phyloP scores from a whole-genome alignment of 2,329 filamentous ascomycete species.

The Cercospora zeae-maydis region DNA sequence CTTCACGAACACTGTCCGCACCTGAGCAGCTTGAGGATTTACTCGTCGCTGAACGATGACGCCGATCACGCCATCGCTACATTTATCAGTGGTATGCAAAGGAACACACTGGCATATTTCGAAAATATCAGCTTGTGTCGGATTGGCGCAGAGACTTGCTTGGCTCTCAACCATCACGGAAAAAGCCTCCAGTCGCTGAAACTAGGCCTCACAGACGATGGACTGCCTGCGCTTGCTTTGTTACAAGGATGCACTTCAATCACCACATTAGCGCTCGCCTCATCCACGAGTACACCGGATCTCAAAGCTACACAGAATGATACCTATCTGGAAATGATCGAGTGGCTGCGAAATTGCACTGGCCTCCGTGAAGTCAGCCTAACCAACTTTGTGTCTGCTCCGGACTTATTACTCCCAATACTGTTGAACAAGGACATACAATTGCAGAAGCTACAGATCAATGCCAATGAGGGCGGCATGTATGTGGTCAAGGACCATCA shows the following conservation, averaged over 20 bases:
- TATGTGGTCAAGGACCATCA: slow-evolving; percentile 50
- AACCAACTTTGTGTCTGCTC: slow-evolving; percentile 50
- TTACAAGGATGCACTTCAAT: slow-evolving; percentile 51
- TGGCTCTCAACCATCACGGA: slow-evolving; percentile 52
- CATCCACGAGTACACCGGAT: slow-evolving; percentile 43
- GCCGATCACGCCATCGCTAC: slow-evolving; percentile 44
- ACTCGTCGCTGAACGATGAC: slow-evolving; percentile 44
- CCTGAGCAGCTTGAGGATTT: slow-evolving; percentile 60
- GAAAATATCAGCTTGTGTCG: slow-evolving; percentile 55
- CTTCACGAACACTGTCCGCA: slow-evolving; percentile 58
- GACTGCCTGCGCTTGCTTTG: slow-evolving; percentile 48
- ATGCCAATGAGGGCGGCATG: slow-evolving; percentile 37
- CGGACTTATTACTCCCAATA: slow-evolving; percentile 52
- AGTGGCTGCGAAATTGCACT: slow-evolving; percentile 55
- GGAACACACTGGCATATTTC: slow-evolving; percentile 58
- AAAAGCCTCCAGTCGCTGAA: slow-evolving; percentile 54
- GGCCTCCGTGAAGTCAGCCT: slow-evolving; percentile 52
- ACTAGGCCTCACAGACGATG: slow-evolving; percentile 49
- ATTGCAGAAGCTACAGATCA: slow-evolving; percentile 49
- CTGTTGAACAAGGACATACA: slow-evolving; percentile 46
- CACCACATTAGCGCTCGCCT: slow-evolving; percentile 49
- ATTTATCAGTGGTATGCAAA: slow-evolving; percentile 41
- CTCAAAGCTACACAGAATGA: slow-evolving; percentile 53
- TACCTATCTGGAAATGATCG: slow-evolving; percentile 49
- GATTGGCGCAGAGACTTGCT: slow-evolving; percentile 54